Base-by-base conservation (phyloP, 2,329 filamentous ascomycete species). In the Aspergillus fructus region DNA sequence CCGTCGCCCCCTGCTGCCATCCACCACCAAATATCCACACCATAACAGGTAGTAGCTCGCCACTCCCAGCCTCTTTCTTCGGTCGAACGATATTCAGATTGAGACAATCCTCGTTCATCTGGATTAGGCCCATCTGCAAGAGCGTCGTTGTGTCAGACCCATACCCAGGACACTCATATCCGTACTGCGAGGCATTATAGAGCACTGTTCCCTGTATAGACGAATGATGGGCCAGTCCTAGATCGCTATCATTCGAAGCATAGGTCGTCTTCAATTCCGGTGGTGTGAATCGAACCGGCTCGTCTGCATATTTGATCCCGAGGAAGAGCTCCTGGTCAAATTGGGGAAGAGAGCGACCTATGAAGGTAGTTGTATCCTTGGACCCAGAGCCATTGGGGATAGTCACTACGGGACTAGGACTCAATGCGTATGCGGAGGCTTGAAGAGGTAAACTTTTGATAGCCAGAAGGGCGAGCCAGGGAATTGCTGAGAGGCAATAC, bases 1-100 rank as follows among this genome's bases (percentile, higher is more conserved):
- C 66, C 49, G 68, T 71, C 12, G 68, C 67, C 0, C 69, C 68
- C 57, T 71, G 64, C 50, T 64, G 54, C 67, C 68, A 71, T 2
- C 69, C 69, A 53, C 69, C 69, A 3, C 68, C 69, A 47, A 66
- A 70, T 19, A 71, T 71, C 69, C 68, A 71, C 21, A 71, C 45
- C 58, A 71, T 60, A 15, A 71, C 68, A 4, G 68, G 69, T 11
- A 71, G 54, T 39, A 65, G 49, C 6, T 58, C 56, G 2, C 56
- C 50, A 30, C 49, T 21, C 3, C 15, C 33, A 4, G 24, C 12
- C 0, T 47, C n/a, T 2, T 37, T 11, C 30, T 46, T 42, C 3
- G 67, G 68, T 6, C 64, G 62, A 27, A 71, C 59, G 5, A 71
- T 53, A 49, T 71, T 71, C 34, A 71, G 19, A 54, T 69, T 70